These are phyloP conservation scores for Phycomyces nitens DNA, from an alignment of 192 early-diverging fungal genomes.

Conservation along the genomic window DNA sequence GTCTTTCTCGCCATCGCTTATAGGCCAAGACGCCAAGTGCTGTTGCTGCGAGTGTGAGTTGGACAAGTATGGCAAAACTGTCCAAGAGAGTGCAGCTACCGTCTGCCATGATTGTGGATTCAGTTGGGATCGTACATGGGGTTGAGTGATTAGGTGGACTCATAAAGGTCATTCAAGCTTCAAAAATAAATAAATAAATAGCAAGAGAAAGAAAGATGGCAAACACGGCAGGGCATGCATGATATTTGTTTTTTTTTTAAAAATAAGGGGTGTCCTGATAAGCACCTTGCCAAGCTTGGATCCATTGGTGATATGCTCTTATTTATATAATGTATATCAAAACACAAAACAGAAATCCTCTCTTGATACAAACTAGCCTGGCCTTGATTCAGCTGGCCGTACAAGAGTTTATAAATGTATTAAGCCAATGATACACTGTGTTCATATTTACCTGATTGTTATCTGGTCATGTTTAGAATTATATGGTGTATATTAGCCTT, in stretches of 20 bases:
- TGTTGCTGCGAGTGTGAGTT: conserved; percentile 60
- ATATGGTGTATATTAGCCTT: too few relatives aligned
- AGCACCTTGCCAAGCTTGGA: too few relatives aligned
- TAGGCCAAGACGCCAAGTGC: conserved; percentile 67
- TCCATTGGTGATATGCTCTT: too few relatives aligned
- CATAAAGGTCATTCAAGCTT: neutral
- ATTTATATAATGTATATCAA: too few relatives aligned
- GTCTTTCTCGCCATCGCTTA: conserved; percentile 67
- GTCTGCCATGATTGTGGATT: neutral
- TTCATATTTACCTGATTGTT: too few relatives aligned
- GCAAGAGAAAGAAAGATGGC: conserved; percentile 5
- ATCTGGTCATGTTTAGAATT: too few relatives aligned
- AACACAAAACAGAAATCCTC: too few relatives aligned
- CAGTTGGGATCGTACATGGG: neutral
- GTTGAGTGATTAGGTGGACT: neutral
- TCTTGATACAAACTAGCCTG: too few relatives aligned
- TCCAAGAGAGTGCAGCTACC: conserved; percentile 53
- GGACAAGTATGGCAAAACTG: conserved; percentile 67
- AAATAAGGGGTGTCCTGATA: neutral
- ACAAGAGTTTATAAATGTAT: too few relatives aligned
- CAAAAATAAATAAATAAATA: conserved; percentile 1
- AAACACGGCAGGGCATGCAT: neutral
- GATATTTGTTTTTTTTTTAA: neutral
- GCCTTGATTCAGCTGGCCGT: too few relatives aligned
- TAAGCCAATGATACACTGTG: too few relatives aligned